A percentile compares a stretch with the other conserved stretches of the same genome.
Evolutionary conservation across 208 protist species (phyloP).

Genomic region (Trypanosoma rangeli): DNA sequence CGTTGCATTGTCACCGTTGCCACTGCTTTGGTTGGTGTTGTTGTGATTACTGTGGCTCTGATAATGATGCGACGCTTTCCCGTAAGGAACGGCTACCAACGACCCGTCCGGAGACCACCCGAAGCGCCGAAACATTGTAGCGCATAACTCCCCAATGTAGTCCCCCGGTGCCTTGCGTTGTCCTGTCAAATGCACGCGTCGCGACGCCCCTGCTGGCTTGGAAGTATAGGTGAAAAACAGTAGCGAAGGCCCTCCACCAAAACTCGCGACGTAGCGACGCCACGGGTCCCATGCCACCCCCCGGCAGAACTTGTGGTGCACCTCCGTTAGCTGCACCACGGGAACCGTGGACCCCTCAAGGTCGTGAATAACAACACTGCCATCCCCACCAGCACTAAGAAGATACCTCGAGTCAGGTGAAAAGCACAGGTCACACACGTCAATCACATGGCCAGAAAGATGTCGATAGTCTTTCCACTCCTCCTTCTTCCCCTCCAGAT

Average conservation of each 20-base stretch:
- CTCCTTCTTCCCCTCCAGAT: constrained; percentile 36
- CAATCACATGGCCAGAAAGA: constrained; percentile 80
- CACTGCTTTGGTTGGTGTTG: constrained; percentile 7
- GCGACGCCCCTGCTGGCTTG: constrained; percentile 9
- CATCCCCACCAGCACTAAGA: constrained; percentile 70
- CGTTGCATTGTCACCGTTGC: constrained; percentile 22
- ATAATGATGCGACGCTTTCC: constrained; percentile 42
- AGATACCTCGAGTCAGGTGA: constrained; percentile 83
- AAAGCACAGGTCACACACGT: constrained; percentile 87
- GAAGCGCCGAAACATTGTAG: constrained; percentile 73
- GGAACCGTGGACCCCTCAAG: constrained; percentile 65
- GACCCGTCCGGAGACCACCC: constrained; percentile 80
- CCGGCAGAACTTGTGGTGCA: constrained; percentile 81
- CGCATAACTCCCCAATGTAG: constrained; percentile 76
- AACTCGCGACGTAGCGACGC: constrained; percentile 61
- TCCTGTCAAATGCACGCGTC: constrained; percentile 48
- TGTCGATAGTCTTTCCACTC: constrained; percentile 88
- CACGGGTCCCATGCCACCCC: constrained; percentile 89
- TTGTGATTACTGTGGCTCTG: neutral
- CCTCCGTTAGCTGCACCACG: constrained; percentile 62
- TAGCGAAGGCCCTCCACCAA: constrained; percentile 70
- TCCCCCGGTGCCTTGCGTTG: constrained; percentile 66
- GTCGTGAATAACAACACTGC: constrained; percentile 82
- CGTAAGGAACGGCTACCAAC: constrained; percentile 78
- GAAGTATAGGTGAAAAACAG: constrained; percentile 64